Percentiles rank a stretch among this genome's conserved stretches.
phyloP scores from a whole-genome alignment of 805 yeast genomes.

The Lipomyces yamanashiensis region DNA sequence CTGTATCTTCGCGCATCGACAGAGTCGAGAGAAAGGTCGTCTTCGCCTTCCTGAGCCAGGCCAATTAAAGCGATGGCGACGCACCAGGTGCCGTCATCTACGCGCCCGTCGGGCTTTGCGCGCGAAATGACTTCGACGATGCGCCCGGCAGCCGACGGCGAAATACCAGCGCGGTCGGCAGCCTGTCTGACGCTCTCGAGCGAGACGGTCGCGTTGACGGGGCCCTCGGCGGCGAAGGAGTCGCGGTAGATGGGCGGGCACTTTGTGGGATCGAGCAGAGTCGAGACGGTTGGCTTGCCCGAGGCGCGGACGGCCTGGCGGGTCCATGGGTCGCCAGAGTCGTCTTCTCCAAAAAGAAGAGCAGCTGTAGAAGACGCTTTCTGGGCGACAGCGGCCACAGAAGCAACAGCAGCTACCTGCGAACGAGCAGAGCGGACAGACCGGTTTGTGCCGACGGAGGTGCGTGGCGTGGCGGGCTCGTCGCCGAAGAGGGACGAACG shows the following conservation, averaged over 20 bases:
- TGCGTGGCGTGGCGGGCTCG: constrained; percentile 16
- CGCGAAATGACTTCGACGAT: constrained; percentile 28
- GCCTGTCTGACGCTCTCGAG: constrained; percentile 31
- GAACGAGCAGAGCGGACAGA: constrained; percentile 16
- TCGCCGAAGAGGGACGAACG: constrained; percentile 25
- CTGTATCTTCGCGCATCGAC: constrained; percentile 38
- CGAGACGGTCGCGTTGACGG: constrained; percentile 32
- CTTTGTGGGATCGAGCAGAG: constrained; percentile 27
- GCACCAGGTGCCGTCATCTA: constrained; percentile 43
- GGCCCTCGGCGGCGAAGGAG: constrained; percentile 36
- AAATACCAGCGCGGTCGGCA: constrained; percentile 35
- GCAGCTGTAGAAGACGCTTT: constrained; percentile 11
- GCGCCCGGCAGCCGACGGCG: constrained; percentile 21
- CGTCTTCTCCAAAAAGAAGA: constrained; percentile 25
- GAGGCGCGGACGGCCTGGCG: constrained; percentile 11
- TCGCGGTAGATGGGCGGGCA: constrained; percentile 35
- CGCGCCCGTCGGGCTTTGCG: constrained; percentile 34
- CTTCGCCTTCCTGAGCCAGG: constrained; percentile 44
- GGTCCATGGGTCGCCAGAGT: constrained; percentile 21
- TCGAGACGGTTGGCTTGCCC: constrained; percentile 34
- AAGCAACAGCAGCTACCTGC: not conserved
- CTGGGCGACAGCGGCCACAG: not conserved
- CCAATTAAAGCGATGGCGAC: constrained; percentile 44
- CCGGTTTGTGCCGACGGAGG: constrained; percentile 20
- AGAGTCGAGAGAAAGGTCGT: constrained; percentile 41